Evolutionary conservation across 768 basidiomycete species (phyloP).

Genomic region (Saitozyma sp.): DNA sequence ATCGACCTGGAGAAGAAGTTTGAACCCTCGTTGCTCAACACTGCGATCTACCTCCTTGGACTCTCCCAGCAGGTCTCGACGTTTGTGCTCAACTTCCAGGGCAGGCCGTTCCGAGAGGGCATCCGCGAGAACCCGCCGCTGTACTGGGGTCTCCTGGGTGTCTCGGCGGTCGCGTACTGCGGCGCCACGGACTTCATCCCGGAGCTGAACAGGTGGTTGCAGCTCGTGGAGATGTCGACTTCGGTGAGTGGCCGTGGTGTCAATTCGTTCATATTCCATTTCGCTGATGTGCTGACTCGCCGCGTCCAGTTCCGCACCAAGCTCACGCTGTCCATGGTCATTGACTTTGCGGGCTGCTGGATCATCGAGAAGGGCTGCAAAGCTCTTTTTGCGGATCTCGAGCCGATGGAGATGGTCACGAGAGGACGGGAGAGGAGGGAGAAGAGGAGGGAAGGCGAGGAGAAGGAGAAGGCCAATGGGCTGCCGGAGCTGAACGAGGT

Average conservation of each 20-base stretch:
- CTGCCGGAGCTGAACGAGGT: conserved; percentile 16
- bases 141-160: conserved; percentile 87
- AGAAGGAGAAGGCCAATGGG: conserved; percentile 34
- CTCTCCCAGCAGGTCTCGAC: conserved; percentile 98
- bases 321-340: conserved; percentile 75
- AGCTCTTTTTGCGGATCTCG: conserved; percentile 78
- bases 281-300: background rate
- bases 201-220: conserved; percentile 93
- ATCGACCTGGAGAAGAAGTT: conserved; percentile 97
- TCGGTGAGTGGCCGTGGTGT: conserved; percentile 59
- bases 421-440: conserved; percentile 79
- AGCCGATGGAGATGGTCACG: conserved; percentile 80
- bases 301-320: conserved; percentile 72
- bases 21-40: conserved; percentile 90
- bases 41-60: conserved; percentile 91
- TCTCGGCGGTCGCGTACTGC: conserved; percentile 83
- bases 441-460: conserved; percentile 58
- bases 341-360: conserved; percentile 88
- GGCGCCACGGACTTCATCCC: conserved; percentile 94
- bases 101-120: conserved; percentile 96
- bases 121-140: conserved; percentile 94
- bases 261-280: background rate
- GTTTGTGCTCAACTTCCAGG: conserved; percentile 96
- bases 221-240: conserved; percentile 85
- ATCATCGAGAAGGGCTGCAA: conserved; percentile 80